Conservation (phyloP, 306 rosid species). For the Quillaja saponaria region DNA sequence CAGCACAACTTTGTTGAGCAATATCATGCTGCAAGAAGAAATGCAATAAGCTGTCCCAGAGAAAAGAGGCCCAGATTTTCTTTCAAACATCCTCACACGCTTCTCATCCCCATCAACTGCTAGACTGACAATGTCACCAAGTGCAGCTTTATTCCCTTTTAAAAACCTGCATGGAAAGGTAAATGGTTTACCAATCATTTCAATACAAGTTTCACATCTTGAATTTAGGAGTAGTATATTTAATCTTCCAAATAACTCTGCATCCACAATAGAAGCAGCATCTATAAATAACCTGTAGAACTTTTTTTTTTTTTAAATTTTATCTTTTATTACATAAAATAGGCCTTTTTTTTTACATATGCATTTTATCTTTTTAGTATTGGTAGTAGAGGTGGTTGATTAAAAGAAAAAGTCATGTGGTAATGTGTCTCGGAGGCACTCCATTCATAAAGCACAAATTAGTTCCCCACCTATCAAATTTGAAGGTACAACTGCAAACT, state of each 20-base stretch:
- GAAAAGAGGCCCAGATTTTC: constrained; percentile 66
- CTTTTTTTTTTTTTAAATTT: no score
- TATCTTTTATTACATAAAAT: no score
- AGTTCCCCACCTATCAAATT: background rate
- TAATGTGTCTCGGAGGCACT: background rate
- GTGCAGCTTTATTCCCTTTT: constrained; percentile 47
- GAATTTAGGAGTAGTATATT: no score
- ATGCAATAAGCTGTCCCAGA: constrained; percentile 85
- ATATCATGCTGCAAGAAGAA: constrained; percentile 90
- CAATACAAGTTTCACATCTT: no score
- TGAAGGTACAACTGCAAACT: background rate
- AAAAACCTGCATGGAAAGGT: constrained; percentile 50
- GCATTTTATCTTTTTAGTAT: background rate
- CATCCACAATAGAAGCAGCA: no score
- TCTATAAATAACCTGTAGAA: no score
- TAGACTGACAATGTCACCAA: constrained; percentile 33
- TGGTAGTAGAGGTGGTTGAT: background rate
- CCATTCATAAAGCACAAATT: background rate
- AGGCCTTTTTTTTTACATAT: no score
- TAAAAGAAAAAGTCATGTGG: background rate
- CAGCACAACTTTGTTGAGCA: constrained; percentile 79
- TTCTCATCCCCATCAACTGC: constrained; percentile 49
- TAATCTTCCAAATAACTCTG: no score
- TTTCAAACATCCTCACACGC: constrained; percentile 51
- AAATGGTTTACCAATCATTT: no score